Evolutionary conservation across 805 yeast species (phyloP), one percentile per base, ranked within the genome.

Genomic region (Metschnikowia shivogae): DNA sequence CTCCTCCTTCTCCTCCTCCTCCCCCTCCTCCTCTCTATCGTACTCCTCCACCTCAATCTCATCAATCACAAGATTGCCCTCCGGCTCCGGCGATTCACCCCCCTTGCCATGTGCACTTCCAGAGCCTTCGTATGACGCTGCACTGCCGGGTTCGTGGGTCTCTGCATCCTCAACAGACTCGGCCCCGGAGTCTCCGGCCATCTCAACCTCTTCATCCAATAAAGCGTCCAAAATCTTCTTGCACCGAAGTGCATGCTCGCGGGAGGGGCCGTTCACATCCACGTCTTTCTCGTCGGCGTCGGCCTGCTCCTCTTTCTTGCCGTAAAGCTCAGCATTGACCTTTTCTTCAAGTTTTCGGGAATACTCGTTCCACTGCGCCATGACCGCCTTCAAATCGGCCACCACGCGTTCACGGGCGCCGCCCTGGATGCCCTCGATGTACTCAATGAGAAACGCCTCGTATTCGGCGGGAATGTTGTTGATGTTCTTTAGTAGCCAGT

Each of bases 401-500:
- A 76, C 64, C 8, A 84, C 59, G 50, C 95, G 66, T 24, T 71
- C 77, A 50, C 80, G 70, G 2, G 89, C 77, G 0, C 86, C 87
- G 1, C 95, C 95, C 61, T 83, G 84, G 24, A 86, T 58, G 0
- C 84, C 84, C 14, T 65, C 71, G 14, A 85, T 59, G 55, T 86
- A 86, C 5, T 57, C 59, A 11, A 68, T 48, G 46, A 86, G 61
- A 24, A 78, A 75, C 1, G 59, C 63, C 41, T 76, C 80, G 57
- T 84, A 86, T 8, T 70, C 65, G 0, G 65, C 67, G 2, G 82
- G 84, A 19, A 82, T 78, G 20, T 54, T 50, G 40, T 66, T 72
- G 28, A 84, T 63, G 59, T 86, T 81, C 57, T 80, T 81, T 51
- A 87, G 65, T 35, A 87, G 73, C 95, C 95, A 87, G 59, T 86